Evolutionary conservation across 768 basidiomycete genomes (phyloP).

Genomic region (Pleurotus citrinopileatus): DNA sequence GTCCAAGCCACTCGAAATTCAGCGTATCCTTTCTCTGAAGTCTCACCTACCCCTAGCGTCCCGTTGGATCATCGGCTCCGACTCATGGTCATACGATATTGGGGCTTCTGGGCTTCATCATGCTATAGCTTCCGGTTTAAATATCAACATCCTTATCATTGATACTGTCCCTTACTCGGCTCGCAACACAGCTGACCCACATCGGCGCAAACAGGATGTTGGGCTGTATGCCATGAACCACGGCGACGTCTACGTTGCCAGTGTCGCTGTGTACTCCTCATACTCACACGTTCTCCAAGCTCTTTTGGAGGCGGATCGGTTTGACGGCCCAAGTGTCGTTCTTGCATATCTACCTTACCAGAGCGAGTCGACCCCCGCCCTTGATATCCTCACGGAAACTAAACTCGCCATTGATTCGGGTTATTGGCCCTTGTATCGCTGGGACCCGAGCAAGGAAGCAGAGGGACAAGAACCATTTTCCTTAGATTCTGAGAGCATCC

Average conservation of each 20-base stretch:
- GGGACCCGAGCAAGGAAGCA: slow-evolving; percentile 86
- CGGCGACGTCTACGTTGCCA: slow-evolving; percentile 94
- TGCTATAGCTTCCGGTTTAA: slow-evolving; percentile 83
- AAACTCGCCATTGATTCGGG: slow-evolving; percentile 95
- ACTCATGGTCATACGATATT: slow-evolving; percentile 97
- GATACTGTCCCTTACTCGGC: slow-evolving; percentile 89
- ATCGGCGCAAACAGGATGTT: slow-evolving; percentile 90
- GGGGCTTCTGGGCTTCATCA: slow-evolving; percentile 96
- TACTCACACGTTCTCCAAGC: slow-evolving; percentile 93
- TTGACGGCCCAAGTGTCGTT: slow-evolving; percentile 86
- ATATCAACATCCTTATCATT: slow-evolving; percentile 93
- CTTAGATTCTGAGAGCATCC: slow-evolving; percentile 91
- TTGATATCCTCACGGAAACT: slow-evolving; percentile 94
- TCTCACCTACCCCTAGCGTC: slow-evolving; percentile 66
- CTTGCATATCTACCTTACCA: slow-evolving; percentile 93
- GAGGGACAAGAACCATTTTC: slow-evolving; percentile 81
- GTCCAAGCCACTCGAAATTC: slow-evolving; percentile 38
- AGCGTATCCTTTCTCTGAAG: slow-evolving; percentile 57
- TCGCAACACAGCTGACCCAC: slow-evolving; percentile 64
- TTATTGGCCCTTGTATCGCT: slow-evolving; percentile 98
- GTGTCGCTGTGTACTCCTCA: slow-evolving; percentile 92
- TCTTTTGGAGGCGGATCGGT: slow-evolving; percentile 86
- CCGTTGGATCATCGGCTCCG: slow-evolving; percentile 98
- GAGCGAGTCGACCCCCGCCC: slow-evolving; percentile 69
- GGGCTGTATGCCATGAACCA: slow-evolving; percentile 99